Evolutionary conservation across 2,329 filamentous ascomycete genomes (phyloP).

Genomic region (Pseudogymnoascus sp.): DNA sequence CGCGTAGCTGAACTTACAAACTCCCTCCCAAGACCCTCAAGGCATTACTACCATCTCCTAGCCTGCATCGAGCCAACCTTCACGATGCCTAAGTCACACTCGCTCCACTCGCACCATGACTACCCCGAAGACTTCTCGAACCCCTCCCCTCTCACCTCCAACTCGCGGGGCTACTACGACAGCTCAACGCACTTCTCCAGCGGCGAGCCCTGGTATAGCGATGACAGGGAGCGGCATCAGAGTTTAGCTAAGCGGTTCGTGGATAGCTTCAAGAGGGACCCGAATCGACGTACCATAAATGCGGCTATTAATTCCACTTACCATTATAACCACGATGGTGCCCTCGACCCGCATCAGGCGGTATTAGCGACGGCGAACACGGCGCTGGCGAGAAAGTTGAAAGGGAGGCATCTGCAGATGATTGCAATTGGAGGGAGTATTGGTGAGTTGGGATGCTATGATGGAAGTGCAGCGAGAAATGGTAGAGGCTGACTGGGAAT

Average conservation of each 20-base stretch:
- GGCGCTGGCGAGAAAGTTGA: no score
- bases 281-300: slow-evolving; percentile 28
- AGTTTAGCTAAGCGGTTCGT: neutral
- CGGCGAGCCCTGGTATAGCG: no score
- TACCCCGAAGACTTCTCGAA: neutral
- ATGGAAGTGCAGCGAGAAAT: neutral
- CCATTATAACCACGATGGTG: slow-evolving; percentile 29
- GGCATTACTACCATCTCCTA: no score
- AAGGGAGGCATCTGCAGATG: no score
- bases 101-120: no score
- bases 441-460: slow-evolving; percentile 26
- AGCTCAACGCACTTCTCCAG: no score
- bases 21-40: no score
- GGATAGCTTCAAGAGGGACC: slow-evolving; percentile 26
- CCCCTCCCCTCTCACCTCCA: neutral
- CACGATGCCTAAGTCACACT: no score
- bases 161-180: neutral
- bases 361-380: slow-evolving; percentile 23
- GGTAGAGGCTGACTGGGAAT: neutral
- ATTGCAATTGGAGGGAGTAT: no score
- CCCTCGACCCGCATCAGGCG: slow-evolving; percentile 56
- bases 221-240: neutral
- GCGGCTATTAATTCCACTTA: neutral
- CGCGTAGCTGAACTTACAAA: no score
- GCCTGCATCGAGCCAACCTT: no score